Conservation (phyloP, 78 protist genomes). For the Creolimax fragrantissima region DNA sequence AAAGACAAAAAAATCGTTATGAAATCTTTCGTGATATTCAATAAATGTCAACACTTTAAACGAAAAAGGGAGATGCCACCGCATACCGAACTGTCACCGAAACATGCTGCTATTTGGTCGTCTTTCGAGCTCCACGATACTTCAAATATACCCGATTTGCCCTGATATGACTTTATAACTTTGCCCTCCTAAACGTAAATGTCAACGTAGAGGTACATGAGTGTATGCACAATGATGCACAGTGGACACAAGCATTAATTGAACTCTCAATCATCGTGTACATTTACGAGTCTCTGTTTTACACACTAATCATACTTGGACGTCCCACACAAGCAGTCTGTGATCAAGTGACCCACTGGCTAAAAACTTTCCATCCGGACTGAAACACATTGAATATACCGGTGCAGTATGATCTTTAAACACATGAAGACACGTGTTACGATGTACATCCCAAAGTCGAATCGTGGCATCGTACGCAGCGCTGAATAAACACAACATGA, state of each 20-base stretch:
- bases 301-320: background rate
- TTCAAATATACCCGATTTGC: background rate
- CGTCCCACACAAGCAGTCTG: constrained; percentile 63
- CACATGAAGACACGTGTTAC: constrained; percentile 41
- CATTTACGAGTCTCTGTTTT: background rate
- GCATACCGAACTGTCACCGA: background rate
- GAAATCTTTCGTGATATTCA: too few species aligned
- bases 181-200: background rate
- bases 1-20: too few species aligned
- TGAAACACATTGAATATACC: constrained; percentile 71
- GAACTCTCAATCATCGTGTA: background rate
- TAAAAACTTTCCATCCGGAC: constrained; percentile 64
- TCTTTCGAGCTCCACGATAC: background rate
- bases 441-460: constrained; percentile 58
- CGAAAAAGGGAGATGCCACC: too few species aligned
- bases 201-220: background rate
- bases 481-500: background rate
- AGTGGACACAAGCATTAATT: background rate
- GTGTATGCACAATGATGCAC: background rate
- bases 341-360: constrained; percentile 75
- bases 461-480: constrained; percentile 70
- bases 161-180: background rate
- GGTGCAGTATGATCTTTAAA: constrained; percentile 51
- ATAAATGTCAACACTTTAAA: too few species aligned
- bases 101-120: background rate